Percentiles rank a stretch among this genome's conserved stretches.
phyloP scores from a whole-genome alignment of 805 yeast species.

The Ogataea haglerorum region DNA sequence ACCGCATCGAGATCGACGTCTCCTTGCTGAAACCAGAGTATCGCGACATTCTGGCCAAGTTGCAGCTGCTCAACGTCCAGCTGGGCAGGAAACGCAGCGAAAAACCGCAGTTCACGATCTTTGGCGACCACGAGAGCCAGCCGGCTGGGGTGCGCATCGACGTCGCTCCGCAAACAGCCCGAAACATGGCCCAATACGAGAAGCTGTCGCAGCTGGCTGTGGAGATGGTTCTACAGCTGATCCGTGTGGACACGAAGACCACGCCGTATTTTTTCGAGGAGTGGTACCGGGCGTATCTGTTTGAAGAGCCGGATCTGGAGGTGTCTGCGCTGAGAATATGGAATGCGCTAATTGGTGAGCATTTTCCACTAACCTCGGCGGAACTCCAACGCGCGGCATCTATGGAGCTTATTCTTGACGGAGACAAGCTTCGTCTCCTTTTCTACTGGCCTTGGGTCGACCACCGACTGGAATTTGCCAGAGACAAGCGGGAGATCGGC shows the following conservation, averaged over 20 bases:
- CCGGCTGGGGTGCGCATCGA: slow-evolving; percentile 22
- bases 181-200: slow-evolving; percentile 22
- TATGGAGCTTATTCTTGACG: slow-evolving; percentile 22
- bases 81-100: slow-evolving; percentile 3
- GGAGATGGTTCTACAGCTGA: slow-evolving; percentile 6
- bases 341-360: slow-evolving; percentile 14
- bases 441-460: slow-evolving; percentile 22
- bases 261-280: slow-evolving; percentile 25
- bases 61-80: slow-evolving; percentile 14
- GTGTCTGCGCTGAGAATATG: slow-evolving; percentile 12
- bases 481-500: slow-evolving; percentile 21
- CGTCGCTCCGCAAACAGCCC: slow-evolving; percentile 30
- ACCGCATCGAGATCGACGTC: slow-evolving; percentile 15
- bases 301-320: slow-evolving; percentile 10
- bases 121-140: slow-evolving; percentile 17
- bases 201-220: slow-evolving; percentile 14
- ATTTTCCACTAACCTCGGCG: slow-evolving; percentile 16
- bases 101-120: slow-evolving; percentile 15
- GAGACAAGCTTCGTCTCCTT: slow-evolving; percentile 10
- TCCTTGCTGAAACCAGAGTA: slow-evolving; percentile 6
- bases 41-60: slow-evolving; percentile 5
- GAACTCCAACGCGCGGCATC: slow-evolving; percentile 15
- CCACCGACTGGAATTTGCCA: slow-evolving; percentile 11
- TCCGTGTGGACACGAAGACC: slow-evolving; percentile 3
- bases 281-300: slow-evolving; percentile 25